Evolutionary conservation across 2,329 filamentous ascomycete species (phyloP).

Genomic region (Lasiodiplodia citricola): DNA sequence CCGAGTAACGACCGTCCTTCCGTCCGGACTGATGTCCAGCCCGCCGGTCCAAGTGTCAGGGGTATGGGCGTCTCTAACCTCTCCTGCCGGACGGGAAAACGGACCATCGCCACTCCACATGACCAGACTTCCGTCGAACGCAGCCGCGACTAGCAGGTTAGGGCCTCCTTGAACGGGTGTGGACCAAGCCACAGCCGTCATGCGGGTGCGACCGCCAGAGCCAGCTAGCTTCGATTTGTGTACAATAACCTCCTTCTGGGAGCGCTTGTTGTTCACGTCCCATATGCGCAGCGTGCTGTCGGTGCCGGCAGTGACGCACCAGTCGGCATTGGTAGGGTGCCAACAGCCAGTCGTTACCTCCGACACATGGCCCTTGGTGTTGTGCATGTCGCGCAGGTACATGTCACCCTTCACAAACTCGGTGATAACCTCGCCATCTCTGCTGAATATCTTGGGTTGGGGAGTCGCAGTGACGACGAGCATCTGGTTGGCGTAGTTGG

Average conservation of each 20-base stretch:
- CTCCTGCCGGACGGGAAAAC: slow-evolving; percentile 78
- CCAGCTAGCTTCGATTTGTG: slow-evolving; percentile 93
- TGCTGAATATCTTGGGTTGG: slow-evolving; percentile 85
- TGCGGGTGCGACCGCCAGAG: slow-evolving; percentile 85
- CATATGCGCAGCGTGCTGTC: slow-evolving; percentile 96
- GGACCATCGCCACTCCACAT: slow-evolving; percentile 94
- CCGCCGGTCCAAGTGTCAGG: slow-evolving; percentile 89
- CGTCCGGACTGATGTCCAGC: slow-evolving; percentile 87
- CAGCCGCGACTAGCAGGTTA: slow-evolving; percentile 79
- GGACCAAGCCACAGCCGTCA: slow-evolving; percentile 92
- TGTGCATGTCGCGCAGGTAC: slow-evolving; percentile 96
- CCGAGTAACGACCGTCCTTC: slow-evolving; percentile 85
- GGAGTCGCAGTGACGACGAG: slow-evolving; percentile 88
- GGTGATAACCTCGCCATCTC: slow-evolving; percentile 83
- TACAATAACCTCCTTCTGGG: slow-evolving; percentile 91
- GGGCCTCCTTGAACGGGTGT: slow-evolving; percentile 59
- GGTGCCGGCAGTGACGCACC: slow-evolving; percentile 88
- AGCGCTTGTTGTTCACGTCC: slow-evolving; percentile 90
- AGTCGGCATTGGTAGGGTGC: slow-evolving; percentile 84
- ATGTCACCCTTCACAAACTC: slow-evolving; percentile 98
- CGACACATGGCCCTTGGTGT: slow-evolving; percentile 95
- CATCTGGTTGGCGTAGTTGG: slow-evolving; percentile 76
- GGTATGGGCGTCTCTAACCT: slow-evolving; percentile 82
- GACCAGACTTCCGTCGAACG: slow-evolving; percentile 85
- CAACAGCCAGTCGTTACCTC: slow-evolving; percentile 89